Base-by-base conservation (phyloP, 345 rosid genomes). In the Euphorbia peplus region DNA sequence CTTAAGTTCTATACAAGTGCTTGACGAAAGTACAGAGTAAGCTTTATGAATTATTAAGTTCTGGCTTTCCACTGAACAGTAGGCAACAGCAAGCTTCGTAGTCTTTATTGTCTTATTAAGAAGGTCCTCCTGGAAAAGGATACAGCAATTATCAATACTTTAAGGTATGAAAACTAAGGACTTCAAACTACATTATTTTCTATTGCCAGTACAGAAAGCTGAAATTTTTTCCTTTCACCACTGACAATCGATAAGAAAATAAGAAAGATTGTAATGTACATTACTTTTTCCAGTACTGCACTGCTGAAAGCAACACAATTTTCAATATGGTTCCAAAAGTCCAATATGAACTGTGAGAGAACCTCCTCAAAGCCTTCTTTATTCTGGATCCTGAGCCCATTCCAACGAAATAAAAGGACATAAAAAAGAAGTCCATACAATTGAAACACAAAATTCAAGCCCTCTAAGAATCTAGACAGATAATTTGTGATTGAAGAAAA, bases 301-400 rank as follows among this genome's bases (percentile, higher is more conserved):
- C 51, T 64, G 61, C 67, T 57, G 72, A 81, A 76, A 52, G 46
- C 77, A 69, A 29, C 53, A 60, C 70, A 81, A 46, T 74, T 75
- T 75, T 88, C 95, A 76, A 89, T 78, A 70, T 85, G 85, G 76
- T 80, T 72, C 93, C 92, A 91, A 48, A 95, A 80, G 70, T 77
- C 83, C 59, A 80, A 68, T 54, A 82, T 83, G 63, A 95, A 90
- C 63, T 59, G 83, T 66, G 85, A 68, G 48, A 79, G 60, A 65
- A 70, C 66, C 67, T 87, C 85, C 73, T 88, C 93, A 66, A 70
- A 80, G 70, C 87, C 95, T 76, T 77, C 88, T 28, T 80, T 81
- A 69, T 79, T 73, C 64, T 78, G 81, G 68, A 90, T 75, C 90
- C 99, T 84, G 82, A 70, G 63, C 14, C 69, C 70, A 73, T 51